Evolutionary conservation across 768 basidiomycete genomes (phyloP), one percentile per base, ranked within the genome.

Genomic region (Lactarius indigo): DNA sequence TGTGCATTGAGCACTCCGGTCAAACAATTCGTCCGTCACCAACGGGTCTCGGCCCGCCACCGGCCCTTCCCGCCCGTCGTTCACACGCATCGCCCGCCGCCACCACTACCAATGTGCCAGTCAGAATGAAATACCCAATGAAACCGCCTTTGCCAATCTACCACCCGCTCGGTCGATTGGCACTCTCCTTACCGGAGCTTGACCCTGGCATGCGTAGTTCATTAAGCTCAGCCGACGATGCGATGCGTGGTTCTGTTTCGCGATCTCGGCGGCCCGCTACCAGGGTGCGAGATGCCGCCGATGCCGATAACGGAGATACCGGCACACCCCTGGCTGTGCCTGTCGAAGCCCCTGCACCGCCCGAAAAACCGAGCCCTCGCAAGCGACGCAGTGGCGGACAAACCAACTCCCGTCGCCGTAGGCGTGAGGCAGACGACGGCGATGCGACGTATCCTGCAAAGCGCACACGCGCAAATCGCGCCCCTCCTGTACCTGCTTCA

Each of bases 371-470:
- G 17, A 71, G 70, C 60, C 70, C 70, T n/a, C 70, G 70, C 61
- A 69, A 61, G 56, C 64, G 70, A 23, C 68, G 68, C 12, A 60
- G 39, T 57, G 61, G 50, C 4, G 69, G 68, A 55, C 69, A 69
- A 56, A 65, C 39, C 20, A 57, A 35, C 33, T 63, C 69, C 30
- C 69, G 65, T 42, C 70, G 70, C 13, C 69, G 65, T n/a, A 62
- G 70, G 26, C 70, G 70, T 57, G 70, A 71, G 54, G 55, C 65
- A n/a, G 70, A 71, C 61, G 70, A 71, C 6, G 68, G 62, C 31
- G 70, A 71, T 55, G 70, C 61, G 28, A 70, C 70, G 18, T 71
- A 69, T 56, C 70, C 70, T 26, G 70, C 70, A 13, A 71, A 71
- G 63, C 70, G 70, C 30, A 71, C 70, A 20, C 70, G 70, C 35